Evolutionary conservation across 2,329 filamentous ascomycete genomes (phyloP), one percentile per base, ranked within the genome.

Genomic region (Diaporthe vaccinii): DNA sequence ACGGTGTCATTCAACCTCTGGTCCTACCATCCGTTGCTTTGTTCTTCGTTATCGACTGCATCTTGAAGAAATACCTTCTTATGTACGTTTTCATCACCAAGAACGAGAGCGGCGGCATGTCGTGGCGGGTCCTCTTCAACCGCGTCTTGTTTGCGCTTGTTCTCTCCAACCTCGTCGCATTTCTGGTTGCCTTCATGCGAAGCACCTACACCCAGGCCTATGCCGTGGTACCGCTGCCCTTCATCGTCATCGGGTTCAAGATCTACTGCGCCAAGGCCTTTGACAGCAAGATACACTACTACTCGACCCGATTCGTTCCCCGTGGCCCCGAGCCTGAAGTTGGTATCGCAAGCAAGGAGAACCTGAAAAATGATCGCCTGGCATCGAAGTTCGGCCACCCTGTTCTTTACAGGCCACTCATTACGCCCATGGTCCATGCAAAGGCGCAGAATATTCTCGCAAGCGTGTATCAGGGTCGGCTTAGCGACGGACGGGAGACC

Each of bases 71-170:
- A 85, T 99, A 99, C 81, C 87, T 98, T 61, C 86, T 98, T 53
- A 89, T 98, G 78, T 98, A 99, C 84, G 93, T 98, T 78, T 98
- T 98, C 81, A 91, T 98, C 78, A 99, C 97, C 62, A 99, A 98
- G 87, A 98, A 93, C 39, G 97, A 99, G 82, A 98, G 96, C 0
- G 97, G 96, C 12, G 97, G 97, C 69, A 91, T 94, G 82, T 98
- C 95, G 82, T 99, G 97, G 97, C 92, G 95, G 25, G 91, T 96
- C 1, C 84, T 98, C 9, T 97, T 95, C 88, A 99, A 99, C 84
- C 93, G 97, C n/a, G 89, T 98, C 82, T 86, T 98, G 34, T 96
- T 98, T 79, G 94, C 92, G 39, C 89, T 91, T 0, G 90, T 98
- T 39, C 86, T 99, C 12, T 90, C 94, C 49, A 95, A 98, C 79